A percentile compares a stretch with the other conserved stretches of the same genome.
Conservation (phyloP, 2,329 filamentous ascomycete species). For the Penicillium sp. region DNA sequence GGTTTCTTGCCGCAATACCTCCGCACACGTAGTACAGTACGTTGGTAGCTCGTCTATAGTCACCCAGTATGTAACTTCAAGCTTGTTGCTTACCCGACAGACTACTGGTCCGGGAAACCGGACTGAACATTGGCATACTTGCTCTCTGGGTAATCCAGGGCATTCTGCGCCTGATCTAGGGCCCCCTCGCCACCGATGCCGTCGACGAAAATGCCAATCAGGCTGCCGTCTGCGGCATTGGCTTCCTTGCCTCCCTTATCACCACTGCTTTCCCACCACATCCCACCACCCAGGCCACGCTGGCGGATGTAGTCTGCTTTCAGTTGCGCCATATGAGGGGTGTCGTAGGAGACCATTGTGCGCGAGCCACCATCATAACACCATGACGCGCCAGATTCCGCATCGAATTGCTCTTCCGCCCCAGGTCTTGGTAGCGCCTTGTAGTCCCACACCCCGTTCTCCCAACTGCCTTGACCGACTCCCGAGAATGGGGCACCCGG, state of each 20-base stretch:
- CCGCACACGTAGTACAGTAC: too few relatives aligned
- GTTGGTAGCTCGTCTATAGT: background rate
- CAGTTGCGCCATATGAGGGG: slow-evolving; percentile 58
- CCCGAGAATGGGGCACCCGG: slow-evolving; percentile 71
- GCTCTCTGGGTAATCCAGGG: slow-evolving; percentile 42
- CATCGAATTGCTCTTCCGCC: slow-evolving; percentile 65
- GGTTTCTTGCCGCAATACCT: slow-evolving; percentile 1
- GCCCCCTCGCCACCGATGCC: slow-evolving; percentile 33
- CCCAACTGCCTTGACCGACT: slow-evolving; percentile 74
- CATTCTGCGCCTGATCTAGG: slow-evolving; percentile 40
- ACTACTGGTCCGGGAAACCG: slow-evolving; percentile 26
- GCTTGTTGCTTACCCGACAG: background rate
- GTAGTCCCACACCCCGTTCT: slow-evolving; percentile 83
- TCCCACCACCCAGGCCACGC: slow-evolving; percentile 74
- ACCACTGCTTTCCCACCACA: slow-evolving; percentile 93
- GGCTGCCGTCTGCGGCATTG: slow-evolving; percentile 52
- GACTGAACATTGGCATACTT: slow-evolving; percentile 43
- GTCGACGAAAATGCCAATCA: slow-evolving; percentile 62
- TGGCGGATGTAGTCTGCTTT: slow-evolving; percentile 74
- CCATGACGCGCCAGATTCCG: slow-evolving; percentile 69
- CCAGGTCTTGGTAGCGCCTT: slow-evolving; percentile 76
- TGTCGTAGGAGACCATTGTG: slow-evolving; percentile 75
- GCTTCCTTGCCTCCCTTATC: slow-evolving; percentile 63
- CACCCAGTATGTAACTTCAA: too few relatives aligned
- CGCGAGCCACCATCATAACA: slow-evolving; percentile 67